Percentiles rank a stretch among this genome's conserved stretches.
phyloP scores from a whole-genome alignment of 768 basidiomycete species.

The Coprinellus aureogranulatus region DNA sequence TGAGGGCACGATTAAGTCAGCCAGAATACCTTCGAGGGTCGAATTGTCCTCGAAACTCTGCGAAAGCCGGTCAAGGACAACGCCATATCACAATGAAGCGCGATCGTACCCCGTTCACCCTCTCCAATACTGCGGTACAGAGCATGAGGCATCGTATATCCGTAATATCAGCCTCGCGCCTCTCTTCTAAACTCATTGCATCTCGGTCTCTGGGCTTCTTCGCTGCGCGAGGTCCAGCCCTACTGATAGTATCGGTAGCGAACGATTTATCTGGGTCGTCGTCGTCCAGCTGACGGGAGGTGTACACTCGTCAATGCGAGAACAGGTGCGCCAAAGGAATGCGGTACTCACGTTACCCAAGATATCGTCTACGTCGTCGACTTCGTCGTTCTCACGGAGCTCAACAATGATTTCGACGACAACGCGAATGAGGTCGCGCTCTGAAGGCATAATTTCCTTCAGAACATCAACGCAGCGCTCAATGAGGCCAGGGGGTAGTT shows the following conservation, averaged over 20 bases:
- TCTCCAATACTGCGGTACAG: constrained; percentile 85
- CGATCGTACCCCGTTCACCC: constrained; percentile 85
- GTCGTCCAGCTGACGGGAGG: not conserved
- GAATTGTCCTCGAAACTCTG: constrained; percentile 76
- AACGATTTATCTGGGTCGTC: constrained; percentile 6
- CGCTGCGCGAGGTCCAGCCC: constrained; percentile 27
- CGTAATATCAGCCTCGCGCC: constrained; percentile 59
- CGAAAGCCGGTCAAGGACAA: constrained; percentile 19
- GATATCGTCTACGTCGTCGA: constrained; percentile 23
- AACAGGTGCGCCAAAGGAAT: not conserved
- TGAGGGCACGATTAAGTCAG: constrained; percentile 86
- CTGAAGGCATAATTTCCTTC: constrained; percentile 74
- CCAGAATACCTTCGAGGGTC: constrained; percentile 75
- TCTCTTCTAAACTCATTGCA: constrained; percentile 65
- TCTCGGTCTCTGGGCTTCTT: constrained; percentile 48
- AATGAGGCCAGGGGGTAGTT: constrained; percentile 76
- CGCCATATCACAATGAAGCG: no score
- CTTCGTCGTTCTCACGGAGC: constrained; percentile 33
- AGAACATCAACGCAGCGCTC: constrained; percentile 83
- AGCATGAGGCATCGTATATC: constrained; percentile 82
- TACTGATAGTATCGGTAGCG: constrained; percentile 22
- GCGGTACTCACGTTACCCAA: constrained; percentile 14
- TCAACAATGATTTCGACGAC: constrained; percentile 38
- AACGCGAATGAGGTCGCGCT: constrained; percentile 50
- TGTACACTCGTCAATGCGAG: not conserved